Evolutionary conservation across 2,329 filamentous ascomycete genomes (phyloP), one percentile per base, ranked within the genome.

Genomic region (Lithohypha guttulata): DNA sequence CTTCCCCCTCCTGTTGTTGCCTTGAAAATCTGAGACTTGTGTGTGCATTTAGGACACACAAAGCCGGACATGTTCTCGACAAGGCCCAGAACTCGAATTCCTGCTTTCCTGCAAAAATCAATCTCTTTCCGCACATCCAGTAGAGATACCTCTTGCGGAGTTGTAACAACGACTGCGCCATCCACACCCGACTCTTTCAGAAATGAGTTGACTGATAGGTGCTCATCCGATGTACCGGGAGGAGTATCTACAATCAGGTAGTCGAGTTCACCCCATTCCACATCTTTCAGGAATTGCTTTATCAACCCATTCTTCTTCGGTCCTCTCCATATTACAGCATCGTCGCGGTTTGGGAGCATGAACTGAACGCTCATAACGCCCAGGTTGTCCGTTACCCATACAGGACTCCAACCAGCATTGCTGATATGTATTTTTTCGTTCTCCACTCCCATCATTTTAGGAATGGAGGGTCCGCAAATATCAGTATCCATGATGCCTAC

Each of bases 61-160:
- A 96, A 98, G 3, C 86, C 85, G 42, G 80, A 84, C 91, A 98
- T 98, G 57, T 98, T 98, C 68, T 98, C 91, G 11, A 94, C 91
- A 27, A 98, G 68, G 0, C 91, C 91, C 3, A 98, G 61, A 5
- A 98, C 76, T 33, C 70, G 73, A 50, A 98, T 96, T 3, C 84
- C 85, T 1, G 91, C 91, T 63, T 98, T 98, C 42, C 79, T 72
- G 62, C 93, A 98, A 56, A 98, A 98, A 56, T 98, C 89, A 42
- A 98, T 89, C 62, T 98, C 91, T 63, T 95, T 96, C 50, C 91
- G 71, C 9, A 98, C 91, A 57, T 98, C 91, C 30, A 98, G 69
- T 39, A 98, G 67, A 2, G 81, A 76, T 13, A 96, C 85, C 62
- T 98, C 93, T 59, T 98, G 91, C 2, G 91, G 91, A 4, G 91